A percentile compares a stretch with the other conserved stretches of the same genome.
Conservation (phyloP, 208 protist genomes). For the Herpetomonas muscarum region DNA sequence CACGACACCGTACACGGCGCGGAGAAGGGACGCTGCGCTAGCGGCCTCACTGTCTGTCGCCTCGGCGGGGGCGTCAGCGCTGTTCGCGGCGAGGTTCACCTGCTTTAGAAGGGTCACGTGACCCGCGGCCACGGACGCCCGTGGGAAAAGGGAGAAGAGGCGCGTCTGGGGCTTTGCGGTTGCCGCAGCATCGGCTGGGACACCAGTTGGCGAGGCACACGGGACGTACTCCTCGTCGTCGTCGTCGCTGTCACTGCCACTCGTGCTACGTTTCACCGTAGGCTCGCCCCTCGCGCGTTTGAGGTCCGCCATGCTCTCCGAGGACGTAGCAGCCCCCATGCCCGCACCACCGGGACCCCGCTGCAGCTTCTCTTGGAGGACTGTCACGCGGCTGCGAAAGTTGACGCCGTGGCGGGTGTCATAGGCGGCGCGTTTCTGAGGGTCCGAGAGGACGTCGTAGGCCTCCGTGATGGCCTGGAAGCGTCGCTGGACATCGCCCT, state of each 20-base stretch:
- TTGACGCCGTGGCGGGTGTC: constrained; percentile 74
- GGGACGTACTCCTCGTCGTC: constrained; percentile 35
- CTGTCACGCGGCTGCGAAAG: constrained; percentile 39
- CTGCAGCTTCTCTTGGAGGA: constrained; percentile 26
- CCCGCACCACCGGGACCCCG: background rate
- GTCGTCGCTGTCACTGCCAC: constrained; percentile 13
- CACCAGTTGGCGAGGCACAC: background rate
- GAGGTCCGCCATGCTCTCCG: too few species aligned
- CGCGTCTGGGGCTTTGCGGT: background rate
- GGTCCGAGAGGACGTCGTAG: constrained; percentile 71
- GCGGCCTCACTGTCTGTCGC: background rate
- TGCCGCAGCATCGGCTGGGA: background rate
- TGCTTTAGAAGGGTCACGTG: background rate
- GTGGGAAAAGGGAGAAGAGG: background rate
- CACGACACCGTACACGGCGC: constrained; percentile 11
- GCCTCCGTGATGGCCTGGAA: constrained; percentile 73
- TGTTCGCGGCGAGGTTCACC: background rate
- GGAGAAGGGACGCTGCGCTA: constrained; percentile 8
- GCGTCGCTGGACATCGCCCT: constrained; percentile 28
- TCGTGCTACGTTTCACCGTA: background rate
- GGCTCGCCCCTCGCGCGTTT: too few species aligned
- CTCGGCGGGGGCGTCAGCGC: background rate
- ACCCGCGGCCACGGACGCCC: background rate
- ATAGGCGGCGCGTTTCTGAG: constrained; percentile 50
- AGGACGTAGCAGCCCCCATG: too few species aligned